Evolutionary conservation across 2,329 filamentous ascomycete genomes (phyloP).

Genomic region (Ophiostoma sp.): DNA sequence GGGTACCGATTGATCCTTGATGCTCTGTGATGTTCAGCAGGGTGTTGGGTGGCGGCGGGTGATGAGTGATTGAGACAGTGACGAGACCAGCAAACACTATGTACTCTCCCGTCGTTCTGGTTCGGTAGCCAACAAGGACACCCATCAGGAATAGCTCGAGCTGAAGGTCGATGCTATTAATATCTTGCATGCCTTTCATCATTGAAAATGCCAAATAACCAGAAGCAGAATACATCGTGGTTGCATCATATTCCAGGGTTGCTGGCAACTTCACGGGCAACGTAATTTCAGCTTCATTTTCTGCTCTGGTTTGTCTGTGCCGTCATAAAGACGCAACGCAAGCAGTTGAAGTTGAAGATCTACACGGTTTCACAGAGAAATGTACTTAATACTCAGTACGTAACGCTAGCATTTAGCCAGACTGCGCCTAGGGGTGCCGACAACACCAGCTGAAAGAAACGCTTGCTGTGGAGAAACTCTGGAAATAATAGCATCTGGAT

Average conservation of each 20-base stretch:
- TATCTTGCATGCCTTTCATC: background rate
- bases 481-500: background rate
- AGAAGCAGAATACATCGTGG: too few relatives aligned
- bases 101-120: background rate
- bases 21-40: slow-evolving; percentile 1
- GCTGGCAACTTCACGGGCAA: too few relatives aligned
- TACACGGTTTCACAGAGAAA: background rate
- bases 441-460: slow-evolving; percentile 13
- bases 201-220: too few relatives aligned
- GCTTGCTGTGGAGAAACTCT: slow-evolving; percentile 7
- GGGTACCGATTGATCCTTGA: background rate
- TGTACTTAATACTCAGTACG: background rate
- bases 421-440: background rate
- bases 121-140: background rate
- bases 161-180: background rate
- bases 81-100: too few relatives aligned
- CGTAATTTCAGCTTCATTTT: too few relatives aligned
- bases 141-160: background rate
- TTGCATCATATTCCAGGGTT: too few relatives aligned
- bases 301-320: background rate
- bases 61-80: too few relatives aligned
- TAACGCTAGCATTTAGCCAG: background rate
- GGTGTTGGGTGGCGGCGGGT: background rate
- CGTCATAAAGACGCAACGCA: background rate
- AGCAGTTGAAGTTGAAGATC: background rate